Evolutionary conservation across 805 yeast species (phyloP).

Genomic region (Nakazawaea wickerhamii): DNA sequence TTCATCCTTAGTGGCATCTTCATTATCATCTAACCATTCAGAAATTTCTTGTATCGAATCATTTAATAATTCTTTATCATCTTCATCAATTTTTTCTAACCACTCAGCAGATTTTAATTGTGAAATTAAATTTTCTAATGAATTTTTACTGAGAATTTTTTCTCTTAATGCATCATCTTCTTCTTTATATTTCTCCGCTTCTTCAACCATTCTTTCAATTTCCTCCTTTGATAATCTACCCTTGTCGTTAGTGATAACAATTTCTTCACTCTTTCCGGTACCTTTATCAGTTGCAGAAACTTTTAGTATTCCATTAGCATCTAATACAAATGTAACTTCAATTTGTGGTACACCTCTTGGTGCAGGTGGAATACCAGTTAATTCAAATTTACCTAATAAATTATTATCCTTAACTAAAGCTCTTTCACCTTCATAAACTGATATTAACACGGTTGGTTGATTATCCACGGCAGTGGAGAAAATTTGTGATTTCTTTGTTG

Average conservation of each 20-base stretch:
- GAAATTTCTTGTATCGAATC: slow-evolving; percentile 77
- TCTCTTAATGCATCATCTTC: slow-evolving; percentile 60
- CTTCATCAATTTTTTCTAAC: slow-evolving; percentile 65
- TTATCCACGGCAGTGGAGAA: slow-evolving; percentile 96
- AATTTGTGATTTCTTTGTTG: slow-evolving; percentile 91
- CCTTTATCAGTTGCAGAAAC: slow-evolving; percentile 89
- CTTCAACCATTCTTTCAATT: slow-evolving; percentile 95
- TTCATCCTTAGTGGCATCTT: slow-evolving; percentile 86
- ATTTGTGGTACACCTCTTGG: slow-evolving; percentile 91
- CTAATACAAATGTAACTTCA: slow-evolving; percentile 84
- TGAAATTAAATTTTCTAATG: slow-evolving; percentile 30
- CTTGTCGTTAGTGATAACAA: slow-evolving; percentile 89
- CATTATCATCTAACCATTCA: slow-evolving; percentile 87
- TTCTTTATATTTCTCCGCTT: slow-evolving; percentile 91
- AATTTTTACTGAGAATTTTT: slow-evolving; percentile 9
- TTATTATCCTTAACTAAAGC: slow-evolving; percentile 92
- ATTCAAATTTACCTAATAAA: slow-evolving; percentile 79
- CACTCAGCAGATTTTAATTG: slow-evolving; percentile 17
- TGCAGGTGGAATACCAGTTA: slow-evolving; percentile 83
- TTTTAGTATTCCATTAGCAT: slow-evolving; percentile 82
- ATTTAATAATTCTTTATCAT: slow-evolving; percentile 81
- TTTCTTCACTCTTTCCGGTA: slow-evolving; percentile 87
- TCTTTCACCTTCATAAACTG: slow-evolving; percentile 96
- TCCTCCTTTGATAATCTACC: slow-evolving; percentile 92
- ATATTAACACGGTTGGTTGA: slow-evolving; percentile 92